Conservation (phyloP, 1,284 basidiomycete genomes). For the Boletus smithii region DNA sequence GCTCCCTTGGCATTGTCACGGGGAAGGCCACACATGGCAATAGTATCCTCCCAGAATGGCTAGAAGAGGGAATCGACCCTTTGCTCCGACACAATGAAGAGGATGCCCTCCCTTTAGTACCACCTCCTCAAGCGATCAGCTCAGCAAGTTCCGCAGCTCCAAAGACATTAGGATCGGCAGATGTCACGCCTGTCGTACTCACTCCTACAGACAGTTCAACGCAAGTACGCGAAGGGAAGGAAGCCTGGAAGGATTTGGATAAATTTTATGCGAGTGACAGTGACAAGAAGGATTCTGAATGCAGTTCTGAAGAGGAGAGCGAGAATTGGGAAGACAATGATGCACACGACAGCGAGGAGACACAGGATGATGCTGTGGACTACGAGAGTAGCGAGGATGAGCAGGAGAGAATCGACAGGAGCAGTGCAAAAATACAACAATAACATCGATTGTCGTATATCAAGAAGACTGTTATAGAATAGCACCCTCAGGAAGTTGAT, state of each 20-base stretch:
- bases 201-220: slow-evolving; percentile 49
- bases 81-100: slow-evolving; percentile 56
- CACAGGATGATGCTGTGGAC: slow-evolving; percentile 28
- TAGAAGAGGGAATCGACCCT: slow-evolving; percentile 58
- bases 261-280: slow-evolving; percentile 57
- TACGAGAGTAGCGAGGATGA: slow-evolving; percentile 25
- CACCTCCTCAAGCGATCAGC: slow-evolving; percentile 38
- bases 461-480: slow-evolving; percentile 37
- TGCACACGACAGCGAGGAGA: slow-evolving; percentile 36
- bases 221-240: slow-evolving; percentile 41
- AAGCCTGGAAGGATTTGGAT: slow-evolving; percentile 59
- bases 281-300: slow-evolving; percentile 25
- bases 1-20: slow-evolving; percentile 56
- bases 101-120: slow-evolving; percentile 40
- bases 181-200: slow-evolving; percentile 45
- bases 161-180: slow-evolving; percentile 19
- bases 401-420: slow-evolving; percentile 8
- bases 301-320: slow-evolving; percentile 22
- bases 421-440: slow-evolving; percentile 9
- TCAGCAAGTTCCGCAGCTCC: slow-evolving; percentile 30
- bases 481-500: slow-evolving; percentile 54
- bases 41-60: slow-evolving; percentile 54
- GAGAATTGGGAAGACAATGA: slow-evolving; percentile 35
- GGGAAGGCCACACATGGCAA: slow-evolving; percentile 47
- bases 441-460: slow-evolving; percentile 16